A percentile compares a stretch with the other conserved stretches of the same genome.
Evolutionary conservation across 2,329 filamentous ascomycete genomes (phyloP).

Genomic region (Ceratocystis colombiana): DNA sequence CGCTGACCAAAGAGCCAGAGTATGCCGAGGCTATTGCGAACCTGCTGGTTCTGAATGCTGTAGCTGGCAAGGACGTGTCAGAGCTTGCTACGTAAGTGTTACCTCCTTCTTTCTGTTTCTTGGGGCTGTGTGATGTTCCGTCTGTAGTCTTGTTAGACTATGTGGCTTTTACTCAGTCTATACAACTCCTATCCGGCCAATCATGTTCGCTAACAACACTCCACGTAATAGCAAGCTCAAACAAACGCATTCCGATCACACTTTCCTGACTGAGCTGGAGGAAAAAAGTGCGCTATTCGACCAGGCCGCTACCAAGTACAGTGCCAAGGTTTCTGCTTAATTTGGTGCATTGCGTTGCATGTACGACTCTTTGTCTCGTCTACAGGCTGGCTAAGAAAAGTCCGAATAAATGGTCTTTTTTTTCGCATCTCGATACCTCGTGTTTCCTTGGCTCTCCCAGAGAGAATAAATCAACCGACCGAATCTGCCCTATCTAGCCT

Average conservation of each 20-base stretch:
- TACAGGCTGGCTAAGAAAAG: background rate
- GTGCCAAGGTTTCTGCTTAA: slow-evolving; percentile 53
- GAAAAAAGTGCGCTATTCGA: slow-evolving; percentile 87
- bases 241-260: slow-evolving; percentile 55
- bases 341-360: background rate
- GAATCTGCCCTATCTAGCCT: background rate
- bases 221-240: slow-evolving; percentile 42
- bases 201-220: slow-evolving; percentile 23
- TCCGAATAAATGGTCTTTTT: background rate
- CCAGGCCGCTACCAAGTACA: slow-evolving; percentile 75
- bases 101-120: background rate
- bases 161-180: too few relatives aligned
- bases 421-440: background rate
- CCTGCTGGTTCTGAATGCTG: slow-evolving; percentile 63
- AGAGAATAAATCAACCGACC: background rate
- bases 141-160: too few relatives aligned
- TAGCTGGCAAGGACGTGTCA: slow-evolving; percentile 60
- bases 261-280: slow-evolving; percentile 60
- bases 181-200: too few relatives aligned
- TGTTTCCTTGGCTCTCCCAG: background rate
- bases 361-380: background rate
- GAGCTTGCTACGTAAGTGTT: slow-evolving; percentile 51
- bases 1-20: slow-evolving; percentile 60
- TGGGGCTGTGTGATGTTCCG: background rate
- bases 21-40: slow-evolving; percentile 73